Base-by-base conservation (phyloP, 2,329 filamentous ascomycete genomes). In the Aspergillus pseudoviridinutans region DNA sequence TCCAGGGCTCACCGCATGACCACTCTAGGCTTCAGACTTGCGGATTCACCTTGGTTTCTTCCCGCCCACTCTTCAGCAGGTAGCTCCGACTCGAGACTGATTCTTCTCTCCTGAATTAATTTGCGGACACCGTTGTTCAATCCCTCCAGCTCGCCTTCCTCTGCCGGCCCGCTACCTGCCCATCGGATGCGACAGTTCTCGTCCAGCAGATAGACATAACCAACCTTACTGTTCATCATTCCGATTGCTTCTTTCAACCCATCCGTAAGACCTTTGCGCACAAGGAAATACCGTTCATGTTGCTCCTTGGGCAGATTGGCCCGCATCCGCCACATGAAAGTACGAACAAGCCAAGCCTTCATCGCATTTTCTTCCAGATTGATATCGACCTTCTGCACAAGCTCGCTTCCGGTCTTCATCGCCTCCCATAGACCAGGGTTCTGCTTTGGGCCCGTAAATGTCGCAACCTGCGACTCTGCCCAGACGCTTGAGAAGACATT, bases 161-260 rank as follows among this genome's bases (percentile, higher is more conserved):
- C 71, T 14, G 77, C 76, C 52, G 76, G 69, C 42, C 74, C 78
- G 61, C 92, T 96, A 3, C 90, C 94, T 0, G 93, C 94, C 94
- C 94, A 99, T 56, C 94, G 84, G 65, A 99, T 95, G 76, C 87
- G 89, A 73, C 92, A 96, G 62, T 92, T 82, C 61, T 87, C 81
- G 72, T 99, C 94, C 58, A 99, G 81, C 50, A 99, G 81, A 75
- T 96, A 99, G 4, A 92, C 88, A 76, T 97, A 97, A 41, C 92
- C 93, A 35, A 97, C 93, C 75, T 92, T 95, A 64, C 86, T 87
- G 76, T 99, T 99, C 70, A 96, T 78, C 71, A 96, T 73, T 4
- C 84, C 85, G 66, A 87, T 82, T 4, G 82, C 79, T 67, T 86
- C 83, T 62, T 82, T 79, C 44, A 87, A 76, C 20, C 78, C 72